Evolutionary conservation across 2,329 filamentous ascomycete genomes (phyloP).

Genomic region (Camillea tinctor): DNA sequence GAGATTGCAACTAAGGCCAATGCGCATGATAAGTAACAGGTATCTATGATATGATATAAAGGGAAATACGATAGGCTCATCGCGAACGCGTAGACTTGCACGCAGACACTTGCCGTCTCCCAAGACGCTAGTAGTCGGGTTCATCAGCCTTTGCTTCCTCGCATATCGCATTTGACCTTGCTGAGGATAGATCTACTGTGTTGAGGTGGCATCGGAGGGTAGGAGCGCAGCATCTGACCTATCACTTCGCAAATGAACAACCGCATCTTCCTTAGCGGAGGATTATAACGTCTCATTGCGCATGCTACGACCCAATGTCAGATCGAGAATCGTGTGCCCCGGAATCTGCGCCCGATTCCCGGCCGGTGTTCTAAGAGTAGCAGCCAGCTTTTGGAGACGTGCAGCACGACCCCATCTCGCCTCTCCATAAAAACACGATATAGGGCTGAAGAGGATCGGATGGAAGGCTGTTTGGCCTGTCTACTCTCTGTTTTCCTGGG

Average conservation of each 20-base stretch:
- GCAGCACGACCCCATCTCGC: neutral
- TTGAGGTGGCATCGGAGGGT: neutral
- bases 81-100: neutral
- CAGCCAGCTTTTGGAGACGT: neutral
- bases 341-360: neutral
- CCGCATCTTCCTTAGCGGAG: neutral
- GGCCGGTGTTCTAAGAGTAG: neutral
- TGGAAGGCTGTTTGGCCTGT: too few species aligned
- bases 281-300: neutral
- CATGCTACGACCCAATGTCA: neutral
- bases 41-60: neutral
- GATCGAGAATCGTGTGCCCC: neutral
- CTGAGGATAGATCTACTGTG: neutral
- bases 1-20: neutral
- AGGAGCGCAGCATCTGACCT: neutral
- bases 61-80: neutral
- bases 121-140: neutral
- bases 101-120: neutral
- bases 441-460: neutral
- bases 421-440: slow-evolving; percentile 1
- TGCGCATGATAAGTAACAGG: neutral
- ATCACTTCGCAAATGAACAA: neutral
- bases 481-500: too few species aligned
- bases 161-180: neutral
- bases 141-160: neutral